Base-by-base conservation (phyloP, 2,329 filamentous ascomycete species). In the Xylariales sp. region DNA sequence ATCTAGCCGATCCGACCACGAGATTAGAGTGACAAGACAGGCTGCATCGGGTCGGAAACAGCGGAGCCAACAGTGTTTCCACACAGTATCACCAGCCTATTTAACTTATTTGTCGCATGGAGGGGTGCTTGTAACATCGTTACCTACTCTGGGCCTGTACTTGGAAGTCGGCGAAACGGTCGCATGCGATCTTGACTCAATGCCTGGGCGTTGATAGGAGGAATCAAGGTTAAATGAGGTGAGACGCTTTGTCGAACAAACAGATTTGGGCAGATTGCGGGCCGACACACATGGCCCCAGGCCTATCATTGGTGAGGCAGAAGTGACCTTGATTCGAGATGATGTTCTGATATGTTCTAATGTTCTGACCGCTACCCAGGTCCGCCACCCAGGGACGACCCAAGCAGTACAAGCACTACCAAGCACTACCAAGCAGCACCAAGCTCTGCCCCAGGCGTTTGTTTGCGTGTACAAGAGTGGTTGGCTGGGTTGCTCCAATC, bases 161-260 rank as follows among this genome's bases (percentile, higher is more conserved):
- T 32, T 45, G 49, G 43, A 16, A 53, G 34, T 34, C 48, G 16
- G 60, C 49, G 48, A 67, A 36, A 60, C 48, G 28, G 49, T 32
- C 34, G 49, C 43, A 55, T 63, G 45, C 32, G 16, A 55, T 52
- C 49, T 63, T 50, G 60, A 64, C 60, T 67, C 49, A 54, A 64
- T 34, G 60, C 3, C 36, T 9, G 46, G 50, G 30, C 49, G 43
- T 52, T 53, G 65, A 64, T 60, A 63, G 60, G 49, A 59, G 65
- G 65, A 58, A 61, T 48, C 61, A 48, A 64, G 61, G 57, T 69
- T 62, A 65, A 69, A 65, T 67, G 60, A 71, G 60, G 64, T 71
- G 66, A 71, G 69, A 71, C 67, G 68, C 55, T 69, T 45, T 65
- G 61, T 62, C 55, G 64, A 69, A 66, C 59, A 50, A 62, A 62